Evolutionary conservation across 805 yeast genomes (phyloP), one percentile per base, ranked within the genome.

Genomic region (Pichia heedii): DNA sequence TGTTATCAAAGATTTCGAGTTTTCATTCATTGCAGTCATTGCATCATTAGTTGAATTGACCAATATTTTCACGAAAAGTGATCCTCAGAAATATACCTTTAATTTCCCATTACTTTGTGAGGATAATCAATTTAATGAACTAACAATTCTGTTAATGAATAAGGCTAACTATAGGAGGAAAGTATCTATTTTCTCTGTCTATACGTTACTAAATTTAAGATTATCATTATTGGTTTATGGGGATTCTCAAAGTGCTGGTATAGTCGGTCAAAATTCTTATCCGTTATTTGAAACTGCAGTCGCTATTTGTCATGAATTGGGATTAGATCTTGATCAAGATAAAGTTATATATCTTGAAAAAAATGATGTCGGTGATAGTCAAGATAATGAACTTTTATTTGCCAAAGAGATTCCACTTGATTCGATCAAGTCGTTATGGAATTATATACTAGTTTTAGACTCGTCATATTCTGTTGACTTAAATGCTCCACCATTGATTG

Each of bases 371-470:
- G 37, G 19, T 16, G 32, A 26, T 18, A 4, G 8, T 3, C 9
- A 30, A 6, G 3, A 19, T 18, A 24, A 40, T 7, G 36, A 33
- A 8, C 12, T 45, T 8, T 26, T 22, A 7, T 46, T 43, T 37
- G 37, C 42, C 11, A 45, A 40, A 15, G 44, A 44, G 10, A 43
- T 48, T 11, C 24, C 51, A 16, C 7, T 20, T 3, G 36, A 24
- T 3, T 37, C 37, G 18, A 13, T 40, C 13, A 51, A 44, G 30
- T 11, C 16, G 15, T 36, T 54, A 18, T 53, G 57, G 57, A 50
- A 51, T 35, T 40, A 48, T 40, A 32, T 53, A 20, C 29, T 46
- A 15, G 15, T 19, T 4, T 9, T 34, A 7, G 57, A 54, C 41
- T 38, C 51, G 1, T 19, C n/a, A 8, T 53, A 46, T 42, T 42